Base-by-base conservation (phyloP, 352 stramenopile genomes). In the Pythium phragmitis region DNA sequence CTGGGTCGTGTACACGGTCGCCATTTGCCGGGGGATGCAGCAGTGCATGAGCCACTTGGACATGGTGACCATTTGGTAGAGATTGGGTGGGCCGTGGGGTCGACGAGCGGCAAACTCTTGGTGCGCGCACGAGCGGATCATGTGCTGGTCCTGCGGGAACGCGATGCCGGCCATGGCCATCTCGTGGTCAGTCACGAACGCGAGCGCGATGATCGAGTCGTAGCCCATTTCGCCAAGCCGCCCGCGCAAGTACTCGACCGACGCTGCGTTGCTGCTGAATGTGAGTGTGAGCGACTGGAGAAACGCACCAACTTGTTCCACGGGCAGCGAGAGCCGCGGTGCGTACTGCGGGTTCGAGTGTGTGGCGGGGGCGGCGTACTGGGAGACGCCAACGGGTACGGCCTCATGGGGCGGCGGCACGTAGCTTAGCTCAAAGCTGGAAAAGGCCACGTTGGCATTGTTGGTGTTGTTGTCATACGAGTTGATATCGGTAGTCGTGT, bases 381-480 rank as follows among this genome's bases (percentile, higher is more conserved):
- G 30, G 9, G 55, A 47, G 19, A 47, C 50, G 42, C 50, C 41
- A n/a, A 66, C 33, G 23, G 58, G 49, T 30, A 39, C 26, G 65
- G 57, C 52, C 58, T 52, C 52, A 37, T 63, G 39, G 34, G 34
- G 52, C 34, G 62, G 49, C 43, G 60, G 56, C 36, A 69, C 70
- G 59, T 85, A 88, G 66, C 82, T 80, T 49, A 91, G 67, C 54
- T 91, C 85, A 50, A 91, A 74, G 58, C 86, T 76, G 7, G 72
- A 75, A 43, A 83, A 75, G 36, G 67, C 59, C 59, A 74, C 52
- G 57, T 43, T 49, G 60, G 58, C 42, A 33, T 34, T 52, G 28
- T 41, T 45, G 41, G 9, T 21, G 30, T 37, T 59, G 47, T 34
- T 16, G 33, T 37, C 53, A 37, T 2, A 39, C 34, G 26, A 21